Percentiles rank a stretch among this genome's conserved stretches.
Conservation (phyloP, 345 rosid genomes). For the Carallia pectinifolia region DNA sequence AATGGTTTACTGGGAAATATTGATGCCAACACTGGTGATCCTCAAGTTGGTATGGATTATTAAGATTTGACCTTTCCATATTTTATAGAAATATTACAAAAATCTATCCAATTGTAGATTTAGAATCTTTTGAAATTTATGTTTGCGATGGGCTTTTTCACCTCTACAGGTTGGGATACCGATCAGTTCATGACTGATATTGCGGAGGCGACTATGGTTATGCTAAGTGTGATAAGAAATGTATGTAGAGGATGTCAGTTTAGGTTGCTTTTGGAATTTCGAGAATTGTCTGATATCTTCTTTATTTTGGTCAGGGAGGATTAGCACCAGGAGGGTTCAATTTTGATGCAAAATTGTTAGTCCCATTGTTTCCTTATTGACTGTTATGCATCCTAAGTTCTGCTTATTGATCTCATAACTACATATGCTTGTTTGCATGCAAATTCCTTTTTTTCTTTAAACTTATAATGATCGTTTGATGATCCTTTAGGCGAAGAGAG, state of each 20-base stretch:
- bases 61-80: neutral
- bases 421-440: neutral
- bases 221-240: constrained; percentile 84
- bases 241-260: constrained; percentile 34
- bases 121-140: neutral
- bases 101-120: neutral
- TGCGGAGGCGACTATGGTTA: constrained; percentile 85
- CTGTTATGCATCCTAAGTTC: neutral
- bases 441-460: neutral
- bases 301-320: constrained; percentile 59
- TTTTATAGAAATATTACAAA: neutral
- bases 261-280: neutral
- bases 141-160: constrained; percentile 3
- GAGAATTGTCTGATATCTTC: neutral
- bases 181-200: constrained; percentile 87
- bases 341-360: constrained; percentile 94
- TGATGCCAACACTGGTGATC: constrained; percentile 94
- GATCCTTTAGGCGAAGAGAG: constrained; percentile 71
- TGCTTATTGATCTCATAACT: neutral
- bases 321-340: constrained; percentile 96
- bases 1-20: constrained; percentile 85
- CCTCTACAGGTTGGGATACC: constrained; percentile 86
- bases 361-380: neutral
- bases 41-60: constrained; percentile 65
- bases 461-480: neutral